A percentile compares a stretch with the other conserved stretches of the same genome.
These are phyloP conservation scores for Naganishia kalamii DNA, from an alignment of 768 basidiomycete genomes.

Conservation along the genomic window DNA sequence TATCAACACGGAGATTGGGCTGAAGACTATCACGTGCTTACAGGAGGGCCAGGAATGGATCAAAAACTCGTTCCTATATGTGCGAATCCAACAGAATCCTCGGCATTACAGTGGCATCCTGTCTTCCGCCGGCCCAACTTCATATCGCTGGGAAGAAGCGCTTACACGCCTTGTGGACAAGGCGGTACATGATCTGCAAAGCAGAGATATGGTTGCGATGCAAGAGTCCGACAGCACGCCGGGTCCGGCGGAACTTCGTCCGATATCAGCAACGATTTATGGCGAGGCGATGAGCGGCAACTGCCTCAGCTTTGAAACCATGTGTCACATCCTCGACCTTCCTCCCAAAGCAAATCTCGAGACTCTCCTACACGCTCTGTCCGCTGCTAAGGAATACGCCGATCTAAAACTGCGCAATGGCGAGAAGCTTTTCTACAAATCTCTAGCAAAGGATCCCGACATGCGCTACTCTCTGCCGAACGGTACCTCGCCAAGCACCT, in stretches of 20 bases:
- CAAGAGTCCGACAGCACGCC: constrained; percentile 50
- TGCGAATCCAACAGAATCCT: constrained; percentile 78
- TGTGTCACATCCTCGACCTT: constrained; percentile 30
- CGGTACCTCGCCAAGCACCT: neutral
- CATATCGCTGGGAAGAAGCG: constrained; percentile 28
- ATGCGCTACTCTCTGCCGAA: constrained; percentile 64
- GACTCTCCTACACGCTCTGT: constrained; percentile 28
- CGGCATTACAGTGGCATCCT: constrained; percentile 59
- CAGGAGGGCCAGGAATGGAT: constrained; percentile 71
- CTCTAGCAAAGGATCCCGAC: constrained; percentile 52
- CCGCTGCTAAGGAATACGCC: constrained; percentile 31
- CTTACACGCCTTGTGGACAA: constrained; percentile 62
- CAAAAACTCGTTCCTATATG: constrained; percentile 74
- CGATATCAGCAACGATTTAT: constrained; percentile 2
- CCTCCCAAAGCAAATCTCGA: constrained; percentile 19
- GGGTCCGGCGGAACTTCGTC: neutral
- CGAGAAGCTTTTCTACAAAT: constrained; percentile 31
- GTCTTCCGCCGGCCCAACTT: neutral
- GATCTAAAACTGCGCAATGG: constrained; percentile 37
- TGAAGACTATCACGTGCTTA: constrained; percentile 70
- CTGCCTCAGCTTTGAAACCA: constrained; percentile 19
- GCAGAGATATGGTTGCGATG: constrained; percentile 49
- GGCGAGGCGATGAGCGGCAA: constrained; percentile 10
- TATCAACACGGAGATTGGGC: constrained; percentile 84
- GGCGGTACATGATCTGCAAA: constrained; percentile 46